Conservation (phyloP, 331 rosid genomes). For the Rhamnella rubrinervis region DNA sequence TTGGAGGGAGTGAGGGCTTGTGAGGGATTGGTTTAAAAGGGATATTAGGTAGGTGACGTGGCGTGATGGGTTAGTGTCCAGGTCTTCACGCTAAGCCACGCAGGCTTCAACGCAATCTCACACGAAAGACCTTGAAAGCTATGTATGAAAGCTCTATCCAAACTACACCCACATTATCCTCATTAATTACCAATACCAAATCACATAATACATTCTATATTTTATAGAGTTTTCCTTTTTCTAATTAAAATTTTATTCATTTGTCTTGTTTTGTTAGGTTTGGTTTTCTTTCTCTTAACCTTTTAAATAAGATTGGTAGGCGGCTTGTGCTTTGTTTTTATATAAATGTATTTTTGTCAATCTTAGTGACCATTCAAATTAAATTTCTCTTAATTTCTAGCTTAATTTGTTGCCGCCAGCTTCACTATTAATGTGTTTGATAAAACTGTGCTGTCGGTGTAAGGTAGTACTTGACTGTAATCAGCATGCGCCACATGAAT, state of each 20-base stretch:
- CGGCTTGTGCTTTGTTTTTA: constrained; percentile 9
- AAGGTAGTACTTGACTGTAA: too few species aligned
- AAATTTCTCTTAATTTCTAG: too few species aligned
- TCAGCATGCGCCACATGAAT: too few species aligned
- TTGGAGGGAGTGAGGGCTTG: constrained; percentile 23
- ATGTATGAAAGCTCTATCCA: constrained; percentile 43
- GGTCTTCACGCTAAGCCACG: constrained; percentile 55
- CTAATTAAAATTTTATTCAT: too few species aligned
- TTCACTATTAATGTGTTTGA: too few species aligned
- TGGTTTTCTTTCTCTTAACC: constrained; percentile 14
- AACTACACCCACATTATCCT: constrained; percentile 28
- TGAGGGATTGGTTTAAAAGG: constrained; percentile 23
- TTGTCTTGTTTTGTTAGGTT: background rate
- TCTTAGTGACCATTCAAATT: background rate
- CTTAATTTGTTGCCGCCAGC: too few species aligned
- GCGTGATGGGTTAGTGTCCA: constrained; percentile 56
- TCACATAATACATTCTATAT: constrained; percentile 14
- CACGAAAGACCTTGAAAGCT: constrained; percentile 42
- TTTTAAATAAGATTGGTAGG: constrained; percentile 33
- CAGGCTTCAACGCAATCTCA: constrained; percentile 49
- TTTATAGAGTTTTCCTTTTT: too few species aligned
- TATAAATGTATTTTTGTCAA: constrained; percentile 5
- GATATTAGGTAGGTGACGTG: constrained; percentile 46
- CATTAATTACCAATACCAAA: constrained; percentile 24
- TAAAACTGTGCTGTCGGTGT: too few species aligned